These are phyloP conservation scores for Coffea eugenioides DNA, from an alignment of 257 asterid species.

Conservation along the genomic window DNA sequence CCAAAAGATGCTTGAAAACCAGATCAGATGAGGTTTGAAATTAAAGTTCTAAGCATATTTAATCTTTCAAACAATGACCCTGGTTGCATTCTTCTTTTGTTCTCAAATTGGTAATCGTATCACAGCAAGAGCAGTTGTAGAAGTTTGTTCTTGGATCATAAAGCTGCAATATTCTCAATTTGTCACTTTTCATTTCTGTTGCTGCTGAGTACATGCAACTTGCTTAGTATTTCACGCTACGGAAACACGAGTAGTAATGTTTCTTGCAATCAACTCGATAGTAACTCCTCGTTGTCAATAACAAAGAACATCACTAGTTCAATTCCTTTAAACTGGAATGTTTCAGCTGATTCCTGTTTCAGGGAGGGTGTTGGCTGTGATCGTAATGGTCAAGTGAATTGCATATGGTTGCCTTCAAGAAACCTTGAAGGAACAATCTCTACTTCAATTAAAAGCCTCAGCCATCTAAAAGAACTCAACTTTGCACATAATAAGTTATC, in stretches of 20 bases:
- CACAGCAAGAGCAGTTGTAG: too few species aligned
- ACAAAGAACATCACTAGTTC: conserved; percentile 29
- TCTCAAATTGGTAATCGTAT: too few species aligned
- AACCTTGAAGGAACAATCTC: conserved; percentile 56
- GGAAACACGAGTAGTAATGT: conserved; percentile 12
- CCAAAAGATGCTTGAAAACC: too few species aligned
- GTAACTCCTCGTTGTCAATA: conserved; percentile 46
- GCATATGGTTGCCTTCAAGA: conserved; percentile 58
- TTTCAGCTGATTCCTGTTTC: conserved; percentile 58
- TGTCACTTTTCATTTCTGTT: too few species aligned
- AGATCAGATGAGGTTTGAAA: too few species aligned
- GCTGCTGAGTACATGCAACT: too few species aligned
- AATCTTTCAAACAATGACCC: too few species aligned
- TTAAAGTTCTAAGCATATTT: too few species aligned
- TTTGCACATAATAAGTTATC: conserved; percentile 58
- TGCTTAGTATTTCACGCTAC: too few species aligned
- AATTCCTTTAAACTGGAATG: conserved; percentile 63
- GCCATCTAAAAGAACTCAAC: conserved; percentile 43
- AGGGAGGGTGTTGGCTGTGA: conserved; percentile 92
- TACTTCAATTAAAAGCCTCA: conserved; percentile 50
- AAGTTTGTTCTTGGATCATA: too few species aligned
- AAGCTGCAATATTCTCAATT: too few species aligned
- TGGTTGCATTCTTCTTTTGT: too few species aligned
- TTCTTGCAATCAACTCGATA: conserved; percentile 52
- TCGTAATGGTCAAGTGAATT: conserved; percentile 43